Conservation (phyloP, 805 yeast genomes). For the Brettanomyces custersianus region DNA sequence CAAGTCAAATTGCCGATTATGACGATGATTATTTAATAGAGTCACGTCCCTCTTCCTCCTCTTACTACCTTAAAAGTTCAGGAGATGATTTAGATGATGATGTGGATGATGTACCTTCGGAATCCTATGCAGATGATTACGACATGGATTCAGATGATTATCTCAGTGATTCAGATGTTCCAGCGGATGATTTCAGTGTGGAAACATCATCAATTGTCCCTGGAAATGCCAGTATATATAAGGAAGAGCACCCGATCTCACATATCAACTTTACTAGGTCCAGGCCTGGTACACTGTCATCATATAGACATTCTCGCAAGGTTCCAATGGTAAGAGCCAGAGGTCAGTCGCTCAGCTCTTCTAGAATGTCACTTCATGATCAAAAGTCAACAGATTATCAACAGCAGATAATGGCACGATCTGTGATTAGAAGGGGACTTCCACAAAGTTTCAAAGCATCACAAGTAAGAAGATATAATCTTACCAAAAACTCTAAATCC, state of each 20-base stretch:
- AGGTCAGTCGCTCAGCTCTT: not conserved
- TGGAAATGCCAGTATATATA: not conserved
- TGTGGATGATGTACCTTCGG: conserved; percentile 6
- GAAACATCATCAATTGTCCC: conserved; percentile 5
- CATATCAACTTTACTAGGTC: conserved; percentile 14
- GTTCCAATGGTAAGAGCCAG: not conserved
- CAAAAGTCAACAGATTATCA: no score
- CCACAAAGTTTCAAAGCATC: not conserved
- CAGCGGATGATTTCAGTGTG: conserved; percentile 12
- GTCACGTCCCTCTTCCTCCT: not conserved
- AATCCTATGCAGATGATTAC: conserved; percentile 7
- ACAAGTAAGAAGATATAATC: conserved; percentile 1
- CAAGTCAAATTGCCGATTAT: conserved; percentile 20
- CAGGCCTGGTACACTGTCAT: conserved; percentile 4
- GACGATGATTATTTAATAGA: conserved; percentile 10
- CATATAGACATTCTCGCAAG: not conserved
- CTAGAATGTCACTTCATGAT: not conserved
- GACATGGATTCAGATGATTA: conserved; percentile 21
- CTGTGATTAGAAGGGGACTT: no score
- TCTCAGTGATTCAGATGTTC: conserved; percentile 18
- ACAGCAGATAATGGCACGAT: no score
- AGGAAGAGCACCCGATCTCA: conserved; percentile 9
- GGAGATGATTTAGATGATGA: not conserved
- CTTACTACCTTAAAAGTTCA: no score
- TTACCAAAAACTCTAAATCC: conserved; percentile 7